Evolutionary conservation across 306 rosid species (phyloP).

Genomic region (Quercus bicolor): DNA sequence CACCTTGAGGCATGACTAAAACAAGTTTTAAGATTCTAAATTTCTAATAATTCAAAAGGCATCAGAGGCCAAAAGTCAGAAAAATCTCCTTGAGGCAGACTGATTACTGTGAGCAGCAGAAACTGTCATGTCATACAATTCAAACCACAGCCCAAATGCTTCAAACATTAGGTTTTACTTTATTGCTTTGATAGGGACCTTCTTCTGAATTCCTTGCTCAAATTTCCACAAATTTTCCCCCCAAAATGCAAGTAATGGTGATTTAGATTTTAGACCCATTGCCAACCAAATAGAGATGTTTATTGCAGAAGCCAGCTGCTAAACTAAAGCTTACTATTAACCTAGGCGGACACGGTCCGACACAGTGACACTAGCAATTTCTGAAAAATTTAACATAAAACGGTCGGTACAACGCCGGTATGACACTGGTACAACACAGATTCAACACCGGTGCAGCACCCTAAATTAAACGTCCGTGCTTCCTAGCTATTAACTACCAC

Average conservation of each 20-base stretch:
- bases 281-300: neutral
- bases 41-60: neutral
- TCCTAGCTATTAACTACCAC: neutral
- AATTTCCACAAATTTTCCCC: neutral
- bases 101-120: neutral
- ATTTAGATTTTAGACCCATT: neutral
- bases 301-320: neutral
- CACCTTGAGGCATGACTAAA: neutral
- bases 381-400: no score
- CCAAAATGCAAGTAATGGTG: neutral
- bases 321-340: neutral
- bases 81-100: neutral
- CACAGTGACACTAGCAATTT: no score
- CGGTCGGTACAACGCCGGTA: no score
- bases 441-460: no score
- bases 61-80: neutral
- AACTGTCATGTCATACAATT: no score
- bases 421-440: no score
- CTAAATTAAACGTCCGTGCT: no score
- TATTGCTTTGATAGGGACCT: neutral
- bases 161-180: neutral
- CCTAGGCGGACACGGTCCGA: neutral
- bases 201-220: neutral
- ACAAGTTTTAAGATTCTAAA: neutral
- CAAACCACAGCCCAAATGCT: neutral